Conservation (phyloP, 768 basidiomycete genomes). For the Russula lepida region DNA sequence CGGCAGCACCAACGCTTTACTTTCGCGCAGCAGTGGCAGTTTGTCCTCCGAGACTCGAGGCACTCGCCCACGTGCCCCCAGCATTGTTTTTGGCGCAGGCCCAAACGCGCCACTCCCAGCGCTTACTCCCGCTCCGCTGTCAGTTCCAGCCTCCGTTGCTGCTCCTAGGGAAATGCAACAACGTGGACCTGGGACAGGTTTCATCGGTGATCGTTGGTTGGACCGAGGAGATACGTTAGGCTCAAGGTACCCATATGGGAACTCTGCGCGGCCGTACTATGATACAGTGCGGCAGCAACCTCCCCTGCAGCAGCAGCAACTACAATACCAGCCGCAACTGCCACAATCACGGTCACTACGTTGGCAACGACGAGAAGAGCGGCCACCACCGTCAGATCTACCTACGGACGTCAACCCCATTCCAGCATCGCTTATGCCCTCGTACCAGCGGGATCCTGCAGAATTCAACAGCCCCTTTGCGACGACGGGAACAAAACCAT, state of each 20-base stretch:
- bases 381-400: too few species aligned
- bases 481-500: not conserved
- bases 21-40: not conserved
- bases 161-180: not conserved
- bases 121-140: not conserved
- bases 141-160: not conserved
- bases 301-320: not conserved
- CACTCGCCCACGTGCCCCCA: not conserved
- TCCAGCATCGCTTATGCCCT: not conserved
- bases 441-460: not conserved
- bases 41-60: not conserved
- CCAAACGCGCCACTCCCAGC: not conserved
- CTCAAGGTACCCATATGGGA: not conserved
- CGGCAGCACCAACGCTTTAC: not conserved
- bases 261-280: not conserved
- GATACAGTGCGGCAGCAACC: not conserved
- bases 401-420: not conserved
- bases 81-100: not conserved
- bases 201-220: too few species aligned
- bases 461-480: not conserved
- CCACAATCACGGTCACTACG: too few species aligned
- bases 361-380: not conserved
- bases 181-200: not conserved
- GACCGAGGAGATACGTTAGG: too few species aligned
- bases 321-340: not conserved